Base-by-base conservation (phyloP, 164 flowering plant species). In the Warburgia ugandensis region DNA sequence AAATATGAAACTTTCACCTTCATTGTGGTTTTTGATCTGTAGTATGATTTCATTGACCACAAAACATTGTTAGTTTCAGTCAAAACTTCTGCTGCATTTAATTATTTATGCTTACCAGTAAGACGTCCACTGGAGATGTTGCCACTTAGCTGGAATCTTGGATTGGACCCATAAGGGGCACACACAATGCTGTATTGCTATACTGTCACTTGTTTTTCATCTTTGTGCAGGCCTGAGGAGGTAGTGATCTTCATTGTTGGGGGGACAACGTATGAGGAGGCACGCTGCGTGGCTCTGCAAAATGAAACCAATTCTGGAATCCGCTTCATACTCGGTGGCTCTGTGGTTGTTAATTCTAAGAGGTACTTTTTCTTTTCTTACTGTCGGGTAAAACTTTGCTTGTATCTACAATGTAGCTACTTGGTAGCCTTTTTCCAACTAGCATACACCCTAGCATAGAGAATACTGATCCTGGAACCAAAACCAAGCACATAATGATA, bases 261-360 rank as follows among this genome's bases (percentile, higher is more conserved):
- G 19, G 99, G 99, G 54, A 89, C 97, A 46, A 89, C 97, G 30
- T 94, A 82, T 36, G 97, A 94, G 69, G 99, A 94, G 59, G 74
- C 99, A 57, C 91, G 97, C 32, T 66, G 69, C 30, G 95, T 89
- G 58, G 81, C 97, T 50, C 56, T 84, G 35, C 86, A 77, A 42
- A 89, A 94, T 70, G 77, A 87, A 37, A 64, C 58, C 37, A 88
- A 80, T 69, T 48, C 92, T 48, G 97, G 99, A 31, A 76, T 77
- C 52, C 99, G 99, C 41, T 89, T 94, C 63, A 77, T 89, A 45
- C 90, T 94, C 52, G 97, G 97, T 45, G 99, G 99, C 36, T 73
- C 97, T 28, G 68, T 62, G 16, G 53, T 94, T 69, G 92, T 89
- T 42, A 94, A 84, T 72, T 89, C 99, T n/a, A 81, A 77, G 56